Evolutionary conservation across 306 rosid species (phyloP).

Genomic region (Lotus japonicus): DNA sequence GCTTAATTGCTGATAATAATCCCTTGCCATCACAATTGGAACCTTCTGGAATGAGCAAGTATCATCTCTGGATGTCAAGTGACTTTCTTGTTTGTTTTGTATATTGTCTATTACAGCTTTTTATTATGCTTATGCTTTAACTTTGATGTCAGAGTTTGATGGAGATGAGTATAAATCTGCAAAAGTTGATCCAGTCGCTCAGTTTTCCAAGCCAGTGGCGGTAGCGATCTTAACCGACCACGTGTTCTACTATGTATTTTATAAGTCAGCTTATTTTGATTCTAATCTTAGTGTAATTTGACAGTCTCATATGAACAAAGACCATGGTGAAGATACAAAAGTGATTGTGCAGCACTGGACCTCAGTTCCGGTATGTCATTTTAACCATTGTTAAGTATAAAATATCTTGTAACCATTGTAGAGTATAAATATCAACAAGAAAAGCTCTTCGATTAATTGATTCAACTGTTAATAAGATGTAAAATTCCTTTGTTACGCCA

Average conservation of each 20-base stretch:
- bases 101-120: background rate
- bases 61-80: constrained; percentile 4
- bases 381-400: background rate
- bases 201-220: constrained; percentile 91
- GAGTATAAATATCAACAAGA: background rate
- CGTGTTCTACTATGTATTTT: constrained; percentile 13
- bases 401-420: background rate
- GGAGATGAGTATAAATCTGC: constrained; percentile 69
- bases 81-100: background rate
- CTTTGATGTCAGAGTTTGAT: constrained; percentile 48
- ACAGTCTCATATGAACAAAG: constrained; percentile 96
- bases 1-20: background rate
- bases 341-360: constrained; percentile 82
- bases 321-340: constrained; percentile 90
- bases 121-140: background rate
- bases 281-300: constrained; percentile 19
- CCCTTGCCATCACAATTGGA: background rate
- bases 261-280: background rate
- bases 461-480: background rate
- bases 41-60: constrained; percentile 4
- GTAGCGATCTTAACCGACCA: constrained; percentile 33
- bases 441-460: background rate
- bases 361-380: constrained; percentile 62
- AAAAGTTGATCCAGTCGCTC: constrained; percentile 83
- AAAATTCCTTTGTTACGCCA: constrained; percentile 10